phyloP scores from a whole-genome alignment of 305 asterid species.

The Galium porrigens region DNA sequence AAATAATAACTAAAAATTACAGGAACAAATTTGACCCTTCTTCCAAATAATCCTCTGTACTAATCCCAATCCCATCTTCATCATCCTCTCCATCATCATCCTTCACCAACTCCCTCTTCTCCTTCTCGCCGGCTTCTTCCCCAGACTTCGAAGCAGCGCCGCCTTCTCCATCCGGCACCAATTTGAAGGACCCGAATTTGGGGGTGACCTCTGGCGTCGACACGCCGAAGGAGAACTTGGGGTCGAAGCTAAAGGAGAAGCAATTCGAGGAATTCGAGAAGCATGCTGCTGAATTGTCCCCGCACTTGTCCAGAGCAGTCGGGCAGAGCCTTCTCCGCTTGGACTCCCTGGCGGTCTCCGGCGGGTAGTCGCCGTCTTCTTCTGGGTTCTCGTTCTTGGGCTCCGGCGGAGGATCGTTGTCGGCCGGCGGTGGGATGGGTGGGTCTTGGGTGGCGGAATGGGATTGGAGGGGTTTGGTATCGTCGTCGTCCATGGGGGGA shows the following conservation, averaged over 20 bases:
- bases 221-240: conserved; percentile 24
- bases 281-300: conserved; percentile 4
- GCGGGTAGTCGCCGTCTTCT: conserved; percentile 10
- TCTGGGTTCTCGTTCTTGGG: conserved; percentile 11
- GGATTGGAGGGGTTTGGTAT: conserved; percentile 10
- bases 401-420: conserved; percentile 12
- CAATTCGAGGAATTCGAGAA: conserved; percentile 3
- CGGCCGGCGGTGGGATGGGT: conserved; percentile 13
- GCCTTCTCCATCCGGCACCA: conserved; percentile 13
- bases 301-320: conserved; percentile 21
- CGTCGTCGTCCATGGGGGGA: conserved; percentile 15
- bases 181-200: conserved; percentile 33
- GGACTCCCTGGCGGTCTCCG: conserved; percentile 15
- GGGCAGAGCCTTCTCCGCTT: conserved; percentile 28
- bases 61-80: conserved; percentile 12
- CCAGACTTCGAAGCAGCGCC: conserved; percentile 1
- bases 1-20: not conserved
- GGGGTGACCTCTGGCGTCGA: conserved; percentile 34
- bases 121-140: conserved; percentile 6
- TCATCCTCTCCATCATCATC: not conserved
- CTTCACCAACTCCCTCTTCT: conserved; percentile 10
- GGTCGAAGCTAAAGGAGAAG: conserved; percentile 30
- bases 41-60: conserved; percentile 13
- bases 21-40: not conserved
- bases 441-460: conserved; percentile 11